Conservation (phyloP, 257 asterid species). For the Penstemon eatonii region DNA sequence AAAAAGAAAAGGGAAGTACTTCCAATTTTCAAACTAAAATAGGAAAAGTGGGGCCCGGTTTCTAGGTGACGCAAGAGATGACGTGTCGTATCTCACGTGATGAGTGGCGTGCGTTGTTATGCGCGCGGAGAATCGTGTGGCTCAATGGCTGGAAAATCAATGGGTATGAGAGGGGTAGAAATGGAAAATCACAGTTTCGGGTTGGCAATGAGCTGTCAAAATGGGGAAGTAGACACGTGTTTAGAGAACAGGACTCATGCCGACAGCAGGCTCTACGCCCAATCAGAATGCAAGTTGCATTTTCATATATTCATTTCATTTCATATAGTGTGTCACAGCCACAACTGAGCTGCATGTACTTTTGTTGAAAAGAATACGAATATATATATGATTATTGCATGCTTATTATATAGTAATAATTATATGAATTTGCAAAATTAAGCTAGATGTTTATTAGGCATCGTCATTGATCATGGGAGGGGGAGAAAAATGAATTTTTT, state of each 20-base stretch:
- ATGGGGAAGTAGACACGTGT: slow-evolving; percentile 24
- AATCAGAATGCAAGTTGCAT: neutral
- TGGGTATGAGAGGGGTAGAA: neutral
- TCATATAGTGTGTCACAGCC: neutral
- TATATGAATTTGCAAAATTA: too few relatives aligned
- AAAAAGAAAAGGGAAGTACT: neutral
- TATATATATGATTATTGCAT: too few relatives aligned
- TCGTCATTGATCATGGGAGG: too few relatives aligned
- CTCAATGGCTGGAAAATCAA: neutral
- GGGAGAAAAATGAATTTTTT: too few relatives aligned
- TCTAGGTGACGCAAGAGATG: slow-evolving; percentile 20
- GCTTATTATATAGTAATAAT: too few relatives aligned
- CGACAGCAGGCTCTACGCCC: slow-evolving; percentile 13
- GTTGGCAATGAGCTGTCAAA: slow-evolving; percentile 38
- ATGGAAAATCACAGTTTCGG: neutral
- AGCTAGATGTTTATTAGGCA: too few relatives aligned
- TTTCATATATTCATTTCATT: neutral
- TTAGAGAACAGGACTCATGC: neutral
- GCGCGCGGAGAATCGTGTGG: slow-evolving; percentile 29
- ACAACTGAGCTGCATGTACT: neutral
- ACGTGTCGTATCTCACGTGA: slow-evolving; percentile 27
- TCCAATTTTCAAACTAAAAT: neutral
- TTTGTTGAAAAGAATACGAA: too few relatives aligned
- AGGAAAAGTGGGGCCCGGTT: neutral
- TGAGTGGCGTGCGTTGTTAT: slow-evolving; percentile 16